Evolutionary conservation across 169 alveolate genomes (phyloP), one percentile per base, ranked within the genome.

Genomic region (Perkinsus olseni): DNA sequence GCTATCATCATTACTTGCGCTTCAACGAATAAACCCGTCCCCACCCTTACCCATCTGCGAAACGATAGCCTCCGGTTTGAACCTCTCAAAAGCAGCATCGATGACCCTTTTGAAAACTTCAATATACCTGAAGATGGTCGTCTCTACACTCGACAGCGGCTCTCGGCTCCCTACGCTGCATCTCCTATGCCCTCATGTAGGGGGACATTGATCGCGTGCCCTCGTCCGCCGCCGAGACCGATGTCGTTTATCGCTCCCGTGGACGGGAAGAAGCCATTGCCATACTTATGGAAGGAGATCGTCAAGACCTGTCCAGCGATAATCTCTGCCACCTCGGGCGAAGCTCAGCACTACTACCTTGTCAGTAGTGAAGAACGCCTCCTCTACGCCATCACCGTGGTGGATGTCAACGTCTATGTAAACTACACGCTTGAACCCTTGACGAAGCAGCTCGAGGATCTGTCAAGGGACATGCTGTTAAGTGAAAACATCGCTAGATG

Each of bases 351-450:
- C 31, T 99, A 99, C 97, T 24, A 62, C 82, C 31, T 24, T 8
- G 10, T 8, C 13, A 0, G 82, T 62, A 1, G 13, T 8, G 96
- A 97, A 98, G 94, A 99, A 99, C 24, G 99, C 99, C 93, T 99
- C 99, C 94, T 99, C 99, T 0, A 99, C 99, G 8, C 99, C 99
- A 95, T 99, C 99, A 24, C 99, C 99, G 94, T 98, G 99, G 93
- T 98, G 99, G 24, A 99, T 99, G 95, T 99, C 99, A 38, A 99
- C 98, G 95, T 99, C 99, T 74, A 99, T 97, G 95, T 99, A 99
- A 97, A 99, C 97, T 21, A 99, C 99, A 82, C 99, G 97, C n/a
- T 99, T 8, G 34, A 13, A 24, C 31, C 13, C 13, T 21, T 21
- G 82, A 8, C 28, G 13, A 4, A 40, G 11, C 21, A 40, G 50